A percentile compares a stretch with the other conserved stretches of the same genome.
These are phyloP conservation scores for Garcia nutans DNA, from an alignment of 345 rosid species.

Conservation along the genomic window DNA sequence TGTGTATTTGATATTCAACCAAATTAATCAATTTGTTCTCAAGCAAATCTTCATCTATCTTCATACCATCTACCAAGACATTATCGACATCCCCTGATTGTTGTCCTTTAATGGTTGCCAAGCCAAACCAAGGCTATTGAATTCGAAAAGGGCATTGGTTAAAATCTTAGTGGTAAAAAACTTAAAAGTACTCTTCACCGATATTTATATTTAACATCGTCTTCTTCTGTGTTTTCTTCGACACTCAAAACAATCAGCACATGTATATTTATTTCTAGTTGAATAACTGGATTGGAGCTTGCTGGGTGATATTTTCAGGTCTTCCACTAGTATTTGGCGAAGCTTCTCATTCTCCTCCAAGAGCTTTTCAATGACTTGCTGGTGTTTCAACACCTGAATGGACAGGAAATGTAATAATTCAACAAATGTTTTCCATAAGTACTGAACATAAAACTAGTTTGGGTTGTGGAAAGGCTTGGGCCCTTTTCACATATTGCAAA, in stretches of 20 bases:
- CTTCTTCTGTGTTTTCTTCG: constrained; percentile 82
- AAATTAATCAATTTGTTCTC: not conserved
- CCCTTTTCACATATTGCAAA: not conserved
- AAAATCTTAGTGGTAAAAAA: not conserved
- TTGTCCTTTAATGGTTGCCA: not conserved
- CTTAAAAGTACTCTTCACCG: constrained; percentile 7
- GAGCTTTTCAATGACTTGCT: constrained; percentile 69
- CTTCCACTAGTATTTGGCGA: constrained; percentile 63
- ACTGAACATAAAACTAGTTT: not conserved
- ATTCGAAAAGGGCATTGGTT: not conserved
- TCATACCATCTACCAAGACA: not conserved
- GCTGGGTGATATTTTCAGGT: constrained; percentile 70
- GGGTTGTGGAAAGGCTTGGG: not conserved
- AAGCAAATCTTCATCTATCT: not conserved
- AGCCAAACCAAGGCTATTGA: not conserved
- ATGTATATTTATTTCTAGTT: constrained; percentile 39
- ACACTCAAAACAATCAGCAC: constrained; percentile 79
- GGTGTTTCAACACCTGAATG: constrained; percentile 73
- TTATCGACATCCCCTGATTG: not conserved
- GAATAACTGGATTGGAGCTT: constrained; percentile 54
- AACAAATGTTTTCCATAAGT: not conserved
- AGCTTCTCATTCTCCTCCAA: constrained; percentile 81
- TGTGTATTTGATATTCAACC: constrained; percentile 4
- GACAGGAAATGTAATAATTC: not conserved
- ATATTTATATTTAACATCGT: constrained; percentile 10